A percentile compares a stretch with the other conserved stretches of the same genome.
Conservation (phyloP, 2,329 filamentous ascomycete genomes). For the Hypoxylon sp. region DNA sequence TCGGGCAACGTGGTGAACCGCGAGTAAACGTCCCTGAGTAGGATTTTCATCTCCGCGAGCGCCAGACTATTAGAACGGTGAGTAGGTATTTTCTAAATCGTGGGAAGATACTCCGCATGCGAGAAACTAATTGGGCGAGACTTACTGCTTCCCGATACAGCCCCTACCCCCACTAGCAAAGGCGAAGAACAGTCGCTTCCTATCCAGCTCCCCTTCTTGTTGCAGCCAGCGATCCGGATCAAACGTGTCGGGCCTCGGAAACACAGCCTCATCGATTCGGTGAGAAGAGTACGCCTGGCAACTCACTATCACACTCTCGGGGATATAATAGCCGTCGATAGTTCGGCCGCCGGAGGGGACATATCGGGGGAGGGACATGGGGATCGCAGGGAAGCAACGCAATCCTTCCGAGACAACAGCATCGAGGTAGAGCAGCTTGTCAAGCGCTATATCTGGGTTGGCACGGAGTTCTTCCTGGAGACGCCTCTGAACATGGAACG, state of each 20-base stretch:
- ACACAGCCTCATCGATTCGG: conserved; percentile 74
- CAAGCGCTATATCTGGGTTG: conserved; percentile 59
- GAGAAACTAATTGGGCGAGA: conserved; percentile 42
- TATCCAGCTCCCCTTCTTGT: conserved; percentile 79
- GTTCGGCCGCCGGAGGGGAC: conserved; percentile 68
- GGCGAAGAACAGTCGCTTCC: conserved; percentile 73
- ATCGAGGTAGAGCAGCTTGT: conserved; percentile 72
- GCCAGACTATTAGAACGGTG: conserved; percentile 64
- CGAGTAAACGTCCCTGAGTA: conserved; percentile 74
- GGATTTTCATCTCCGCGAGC: conserved; percentile 76
- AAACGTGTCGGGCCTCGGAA: conserved; percentile 83
- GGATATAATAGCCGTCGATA: conserved; percentile 70
- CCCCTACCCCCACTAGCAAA: conserved; percentile 76
- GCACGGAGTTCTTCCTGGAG: conserved; percentile 67
- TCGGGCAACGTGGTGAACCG: conserved; percentile 70
- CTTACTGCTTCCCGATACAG: conserved; percentile 77
- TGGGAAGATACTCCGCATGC: background rate
- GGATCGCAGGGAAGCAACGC: conserved; percentile 74
- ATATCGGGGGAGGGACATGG: conserved; percentile 75
- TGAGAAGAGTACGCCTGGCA: conserved; percentile 74
- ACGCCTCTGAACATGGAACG: conserved; percentile 64
- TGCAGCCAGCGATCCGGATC: conserved; percentile 88
- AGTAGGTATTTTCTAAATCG: conserved; percentile 14
- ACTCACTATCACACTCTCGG: conserved; percentile 69
- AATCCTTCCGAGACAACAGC: conserved; percentile 74